Base-by-base conservation (phyloP, 345 rosid genomes). In the Hirschfeldia incana region DNA sequence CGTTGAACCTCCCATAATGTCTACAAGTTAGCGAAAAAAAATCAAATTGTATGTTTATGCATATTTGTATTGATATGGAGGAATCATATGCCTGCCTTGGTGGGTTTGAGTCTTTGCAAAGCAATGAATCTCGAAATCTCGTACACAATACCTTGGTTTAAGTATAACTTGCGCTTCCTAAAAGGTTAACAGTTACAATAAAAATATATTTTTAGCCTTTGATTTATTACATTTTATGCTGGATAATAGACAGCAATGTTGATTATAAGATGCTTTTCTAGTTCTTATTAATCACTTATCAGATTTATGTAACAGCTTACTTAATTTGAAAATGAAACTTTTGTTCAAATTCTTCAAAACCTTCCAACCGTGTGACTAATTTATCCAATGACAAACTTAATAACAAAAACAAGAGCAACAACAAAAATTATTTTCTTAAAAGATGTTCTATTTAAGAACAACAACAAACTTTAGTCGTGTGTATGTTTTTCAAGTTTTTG, bases 61-160 rank as follows among this genome's bases (percentile, higher is more conserved):
- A 32, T 44, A 49, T 76, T 53, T 77, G 80, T 69, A 77, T 59
- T 49, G 34, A 49, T 49, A 6, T 72, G 30, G 42, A 51, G 64
- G 64, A 62, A 70, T 53, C 60, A 60, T 28, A 30, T 17, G 37
- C 76, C 63, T 77, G 30, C 44, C 57, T 70, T 62, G 26, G 70
- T 63, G 64, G 69, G 70, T 70, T 70, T 69, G 30, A 16, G 42
- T 77, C 65, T 77, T 33, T 77, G 46, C 65, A 64, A 70, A 76
- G 80, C 29, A 36, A 69, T 69, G 69, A 76, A 76, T 76, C 51
- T 76, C 4, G 46, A 76, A 10, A 12, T 16, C 1, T 49, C 39
- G 33, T n/a, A 49, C 15, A 62, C 44, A 34, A 49, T 62, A 70
- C 57, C 6, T 77, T 70, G 75, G 75, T 77, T 63, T 37, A 51